Evolutionary conservation across 106 monocot species (phyloP), one percentile per base, ranked within the genome.

Genomic region (Chionographis japonica): DNA sequence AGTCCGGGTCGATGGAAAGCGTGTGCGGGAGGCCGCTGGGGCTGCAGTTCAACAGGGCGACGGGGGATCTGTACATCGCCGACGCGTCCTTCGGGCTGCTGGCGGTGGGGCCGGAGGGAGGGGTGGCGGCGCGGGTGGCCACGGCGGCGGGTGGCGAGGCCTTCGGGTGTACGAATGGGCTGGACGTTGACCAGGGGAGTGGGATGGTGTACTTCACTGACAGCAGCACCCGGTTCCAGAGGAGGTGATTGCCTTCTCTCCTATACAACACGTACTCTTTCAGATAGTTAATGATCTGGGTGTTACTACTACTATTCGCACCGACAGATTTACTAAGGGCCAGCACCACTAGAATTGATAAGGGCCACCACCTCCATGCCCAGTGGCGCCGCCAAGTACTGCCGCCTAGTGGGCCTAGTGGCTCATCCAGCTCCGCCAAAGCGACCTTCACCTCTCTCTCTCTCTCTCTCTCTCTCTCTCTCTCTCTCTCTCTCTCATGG

Each of bases 181-280:
- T 78, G 43, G 81, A 85, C 37, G 70, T 85, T 9, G 81, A 85
- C 54, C 81, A 85, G 63, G 39, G 71, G 35, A 85, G 66, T 17
- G 85, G 85, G 1, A 50, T 69, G 14, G 81, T 85, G 8, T 85
- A 81, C 46, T 85, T 85, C 85, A 81, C 81, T 2, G 81, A 85
- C 40, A 85, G 85, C 61, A 85, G 85, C 71, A 57, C 49, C 40
- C 15, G 20, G 15, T 78, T 63, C 39, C 42, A 40, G 12, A 80
- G 84, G 54, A 65, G 76, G 84, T 84, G 40, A 60, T 6, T 20
- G 0, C 2, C 4, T 11, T 6, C 15, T 16, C 7, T 40, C 12
- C 14, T 40, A n/a, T n/a, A 15, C 38, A 4, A 2, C 19, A 16
- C n/a, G n/a, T n/a, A n/a, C 6, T 11, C 10, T 37, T 12, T 37